Conservation (phyloP, 2,329 filamentous ascomycete genomes). For the Cadophora sp. region DNA sequence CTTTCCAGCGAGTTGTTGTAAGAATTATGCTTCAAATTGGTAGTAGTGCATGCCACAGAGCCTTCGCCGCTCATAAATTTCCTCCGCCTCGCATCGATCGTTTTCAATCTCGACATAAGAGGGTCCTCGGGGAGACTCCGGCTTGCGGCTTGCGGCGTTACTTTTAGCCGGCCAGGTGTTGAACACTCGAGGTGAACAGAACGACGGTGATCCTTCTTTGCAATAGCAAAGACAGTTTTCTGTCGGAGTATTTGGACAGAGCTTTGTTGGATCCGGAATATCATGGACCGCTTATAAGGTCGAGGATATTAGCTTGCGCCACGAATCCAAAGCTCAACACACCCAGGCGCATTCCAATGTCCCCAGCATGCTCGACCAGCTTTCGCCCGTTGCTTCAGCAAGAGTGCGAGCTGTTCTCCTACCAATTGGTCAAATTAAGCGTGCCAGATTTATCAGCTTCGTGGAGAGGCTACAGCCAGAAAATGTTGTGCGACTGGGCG, state of each 20-base stretch:
- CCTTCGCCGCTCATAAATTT: too few relatives aligned
- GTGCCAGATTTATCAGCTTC: constrained; percentile 80
- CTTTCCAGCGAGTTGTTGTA: too few relatives aligned
- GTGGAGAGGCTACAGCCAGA: constrained; percentile 79
- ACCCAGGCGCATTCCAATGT: constrained; percentile 48
- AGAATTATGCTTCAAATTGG: too few relatives aligned
- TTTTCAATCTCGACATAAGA: not conserved
- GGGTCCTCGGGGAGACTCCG: not conserved
- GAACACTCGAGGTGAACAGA: not conserved
- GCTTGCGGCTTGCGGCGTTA: not conserved
- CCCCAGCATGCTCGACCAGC: constrained; percentile 84
- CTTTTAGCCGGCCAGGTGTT: not conserved
- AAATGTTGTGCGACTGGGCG: constrained; percentile 82
- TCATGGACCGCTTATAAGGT: constrained; percentile 23
- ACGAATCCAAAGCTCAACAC: constrained; percentile 16
- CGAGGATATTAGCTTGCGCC: not conserved
- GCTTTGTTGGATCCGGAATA: not conserved
- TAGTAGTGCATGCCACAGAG: too few relatives aligned
- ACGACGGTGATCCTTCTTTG: not conserved
- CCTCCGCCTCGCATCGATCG: too few relatives aligned
- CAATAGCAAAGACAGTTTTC: not conserved
- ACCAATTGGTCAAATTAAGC: constrained; percentile 85
- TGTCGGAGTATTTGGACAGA: constrained; percentile 12
- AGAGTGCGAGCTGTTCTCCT: constrained; percentile 87
- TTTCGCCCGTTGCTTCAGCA: constrained; percentile 90